Evolutionary conservation across 2,329 filamentous ascomycete species (phyloP).

Genomic region (Cladosporium sp.): DNA sequence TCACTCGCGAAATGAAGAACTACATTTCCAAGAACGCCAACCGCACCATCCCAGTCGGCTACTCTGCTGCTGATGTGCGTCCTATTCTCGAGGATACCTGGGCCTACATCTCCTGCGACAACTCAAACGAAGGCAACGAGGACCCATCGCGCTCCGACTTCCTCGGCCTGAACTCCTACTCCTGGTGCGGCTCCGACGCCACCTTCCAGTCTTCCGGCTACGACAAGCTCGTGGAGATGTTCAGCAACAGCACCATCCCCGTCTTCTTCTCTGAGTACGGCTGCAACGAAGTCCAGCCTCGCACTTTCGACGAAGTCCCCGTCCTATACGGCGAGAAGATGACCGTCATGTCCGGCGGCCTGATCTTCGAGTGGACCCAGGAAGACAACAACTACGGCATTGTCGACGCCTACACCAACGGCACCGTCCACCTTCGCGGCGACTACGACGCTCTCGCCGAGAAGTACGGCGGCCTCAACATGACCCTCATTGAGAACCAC

Average conservation of each 20-base stretch:
- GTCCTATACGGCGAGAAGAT: slow-evolving; percentile 69
- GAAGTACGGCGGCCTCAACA: slow-evolving; percentile 72
- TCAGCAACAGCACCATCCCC: slow-evolving; percentile 63
- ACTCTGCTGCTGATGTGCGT: slow-evolving; percentile 71
- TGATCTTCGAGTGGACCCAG: slow-evolving; percentile 77
- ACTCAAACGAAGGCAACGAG: slow-evolving; percentile 42
- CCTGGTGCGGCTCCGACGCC: slow-evolving; percentile 67
- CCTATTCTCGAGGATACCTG: slow-evolving; percentile 68
- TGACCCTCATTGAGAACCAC: slow-evolving; percentile 60
- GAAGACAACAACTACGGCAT: slow-evolving; percentile 59
- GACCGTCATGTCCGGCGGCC: slow-evolving; percentile 68
- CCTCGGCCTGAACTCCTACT: slow-evolving; percentile 73
- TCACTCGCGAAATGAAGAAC: slow-evolving; percentile 64
- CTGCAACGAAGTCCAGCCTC: slow-evolving; percentile 68
- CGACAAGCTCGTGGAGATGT: slow-evolving; percentile 59
- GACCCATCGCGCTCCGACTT: slow-evolving; percentile 65
- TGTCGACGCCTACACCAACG: slow-evolving; percentile 42
- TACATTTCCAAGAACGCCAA: slow-evolving; percentile 58
- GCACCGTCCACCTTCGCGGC: slow-evolving; percentile 37
- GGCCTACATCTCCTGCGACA: slow-evolving; percentile 69
- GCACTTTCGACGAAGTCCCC: slow-evolving; percentile 70
- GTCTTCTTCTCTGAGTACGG: slow-evolving; percentile 82
- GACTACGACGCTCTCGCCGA: slow-evolving; percentile 65
- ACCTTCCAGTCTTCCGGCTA: slow-evolving; percentile 61
- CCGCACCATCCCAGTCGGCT: slow-evolving; percentile 62